A percentile compares a stretch with the other conserved stretches of the same genome.
These are phyloP conservation scores for Amauroascus verrucosus DNA, from an alignment of 2,329 filamentous ascomycete genomes.

Conservation along the genomic window DNA sequence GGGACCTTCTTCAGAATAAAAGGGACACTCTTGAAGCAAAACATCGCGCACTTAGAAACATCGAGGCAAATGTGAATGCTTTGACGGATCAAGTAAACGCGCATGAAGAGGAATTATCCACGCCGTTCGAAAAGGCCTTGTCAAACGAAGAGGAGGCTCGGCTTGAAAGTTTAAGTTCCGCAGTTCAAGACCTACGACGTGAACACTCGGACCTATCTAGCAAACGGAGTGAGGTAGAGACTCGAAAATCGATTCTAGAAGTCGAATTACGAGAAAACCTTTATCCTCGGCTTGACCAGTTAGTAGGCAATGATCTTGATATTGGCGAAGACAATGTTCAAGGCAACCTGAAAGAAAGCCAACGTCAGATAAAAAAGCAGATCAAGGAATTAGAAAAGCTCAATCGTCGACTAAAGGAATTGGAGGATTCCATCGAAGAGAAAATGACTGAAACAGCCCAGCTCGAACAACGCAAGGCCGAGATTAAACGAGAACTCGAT, in stretches of 20 bases:
- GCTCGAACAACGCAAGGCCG: constrained; percentile 48
- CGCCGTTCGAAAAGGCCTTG: constrained; percentile 86
- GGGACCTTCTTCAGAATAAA: constrained; percentile 62
- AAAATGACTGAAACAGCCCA: constrained; percentile 46
- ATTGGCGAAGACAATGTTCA: constrained; percentile 46
- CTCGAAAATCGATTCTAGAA: constrained; percentile 71
- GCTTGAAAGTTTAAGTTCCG: constrained; percentile 58
- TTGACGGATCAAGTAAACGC: constrained; percentile 64
- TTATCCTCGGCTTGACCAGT: constrained; percentile 73
- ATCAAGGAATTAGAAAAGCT: constrained; percentile 57
- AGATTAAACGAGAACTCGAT: constrained; percentile 62
- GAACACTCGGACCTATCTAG: constrained; percentile 66
- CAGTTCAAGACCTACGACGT: constrained; percentile 63
- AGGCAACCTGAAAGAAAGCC: constrained; percentile 63
- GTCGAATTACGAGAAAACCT: constrained; percentile 83
- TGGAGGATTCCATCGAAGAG: constrained; percentile 61
- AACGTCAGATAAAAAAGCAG: constrained; percentile 70
- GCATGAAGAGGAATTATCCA: constrained; percentile 68
- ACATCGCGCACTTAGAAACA: constrained; percentile 52
- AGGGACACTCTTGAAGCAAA: constrained; percentile 65
- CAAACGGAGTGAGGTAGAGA: constrained; percentile 65
- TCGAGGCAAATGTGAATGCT: constrained; percentile 64
- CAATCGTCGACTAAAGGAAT: constrained; percentile 59
- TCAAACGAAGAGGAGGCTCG: constrained; percentile 71
- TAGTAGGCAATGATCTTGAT: constrained; percentile 67